Conservation (phyloP, 768 basidiomycete species). For the Agrocybe pediades region DNA sequence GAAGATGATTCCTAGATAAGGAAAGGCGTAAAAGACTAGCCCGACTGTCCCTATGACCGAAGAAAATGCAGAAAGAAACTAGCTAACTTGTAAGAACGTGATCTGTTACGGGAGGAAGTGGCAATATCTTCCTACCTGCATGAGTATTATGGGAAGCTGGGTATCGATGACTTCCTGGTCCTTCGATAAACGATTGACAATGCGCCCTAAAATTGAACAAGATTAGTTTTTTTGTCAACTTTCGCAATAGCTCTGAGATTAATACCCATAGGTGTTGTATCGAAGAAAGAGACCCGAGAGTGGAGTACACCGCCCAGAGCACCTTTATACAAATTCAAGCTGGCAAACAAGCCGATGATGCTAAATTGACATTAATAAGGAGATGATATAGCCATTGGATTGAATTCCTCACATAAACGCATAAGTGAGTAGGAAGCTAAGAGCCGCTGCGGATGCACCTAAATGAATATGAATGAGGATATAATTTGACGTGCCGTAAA, state of each 20-base stretch:
- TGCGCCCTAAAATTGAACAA: conserved; percentile 41
- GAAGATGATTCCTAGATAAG: conserved; percentile 67
- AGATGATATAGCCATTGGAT: not conserved
- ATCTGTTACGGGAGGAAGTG: not conserved
- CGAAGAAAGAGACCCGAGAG: conserved; percentile 69
- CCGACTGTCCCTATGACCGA: conserved; percentile 56
- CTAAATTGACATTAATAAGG: conserved; percentile 23
- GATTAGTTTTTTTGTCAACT: not conserved
- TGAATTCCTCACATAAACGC: conserved; percentile 44
- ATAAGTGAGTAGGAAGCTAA: conserved; percentile 51
- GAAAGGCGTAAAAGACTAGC: conserved; percentile 69
- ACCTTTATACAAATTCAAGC: conserved; percentile 52
- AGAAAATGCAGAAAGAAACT: conserved; percentile 43
- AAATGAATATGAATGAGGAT: not conserved
- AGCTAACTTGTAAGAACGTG: not conserved
- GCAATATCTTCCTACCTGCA: conserved; percentile 35
- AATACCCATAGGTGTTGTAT: conserved; percentile 68
- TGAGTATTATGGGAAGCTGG: conserved; percentile 45
- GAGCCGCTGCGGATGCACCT: conserved; percentile 53
- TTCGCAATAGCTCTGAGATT: not conserved
- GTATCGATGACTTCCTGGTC: conserved; percentile 63
- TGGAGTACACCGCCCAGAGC: conserved; percentile 59
- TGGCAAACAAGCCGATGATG: conserved; percentile 38
- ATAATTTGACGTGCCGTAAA: not conserved
- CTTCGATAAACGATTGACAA: conserved; percentile 59